Evolutionary conservation across 768 basidiomycete genomes (phyloP).

Genomic region (Pisolithus orientalis): DNA sequence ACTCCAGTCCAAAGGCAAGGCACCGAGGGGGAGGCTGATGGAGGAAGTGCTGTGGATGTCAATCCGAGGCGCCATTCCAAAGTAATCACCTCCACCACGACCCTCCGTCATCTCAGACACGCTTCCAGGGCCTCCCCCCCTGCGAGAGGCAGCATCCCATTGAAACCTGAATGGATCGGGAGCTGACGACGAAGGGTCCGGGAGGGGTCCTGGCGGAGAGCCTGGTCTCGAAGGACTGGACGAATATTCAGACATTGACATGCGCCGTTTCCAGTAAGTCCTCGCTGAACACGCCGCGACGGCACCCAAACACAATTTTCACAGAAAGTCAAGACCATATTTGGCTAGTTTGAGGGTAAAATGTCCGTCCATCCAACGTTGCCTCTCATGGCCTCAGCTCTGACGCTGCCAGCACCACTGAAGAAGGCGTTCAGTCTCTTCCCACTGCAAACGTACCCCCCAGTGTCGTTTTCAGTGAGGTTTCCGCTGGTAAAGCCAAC

Average conservation of each 20-base stretch:
- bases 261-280: conserved; percentile 5
- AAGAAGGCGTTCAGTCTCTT: conserved; percentile 52
- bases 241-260: conserved; percentile 40
- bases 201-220: conserved; percentile 44
- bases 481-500: conserved; percentile 33
- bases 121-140: conserved; percentile 57
- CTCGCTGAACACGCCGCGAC: background rate
- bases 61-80: conserved; percentile 36
- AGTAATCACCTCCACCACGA: conserved; percentile 51
- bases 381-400: background rate
- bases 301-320: no score
- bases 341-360: no score
- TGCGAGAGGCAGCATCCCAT: conserved; percentile 59
- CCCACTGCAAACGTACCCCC: conserved; percentile 50
- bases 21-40: conserved; percentile 39
- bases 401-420: conserved; percentile 34
- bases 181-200: conserved; percentile 32
- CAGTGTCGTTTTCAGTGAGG: conserved; percentile 26
- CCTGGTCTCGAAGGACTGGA: conserved; percentile 55
- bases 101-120: conserved; percentile 69
- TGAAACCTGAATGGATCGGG: conserved; percentile 66
- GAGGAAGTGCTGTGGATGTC: conserved; percentile 43
- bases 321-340: no score
- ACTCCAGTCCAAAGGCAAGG: conserved; percentile 66
- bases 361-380: background rate